Conservation (phyloP, 257 asterid species). For the Cruciata laevipes region DNA sequence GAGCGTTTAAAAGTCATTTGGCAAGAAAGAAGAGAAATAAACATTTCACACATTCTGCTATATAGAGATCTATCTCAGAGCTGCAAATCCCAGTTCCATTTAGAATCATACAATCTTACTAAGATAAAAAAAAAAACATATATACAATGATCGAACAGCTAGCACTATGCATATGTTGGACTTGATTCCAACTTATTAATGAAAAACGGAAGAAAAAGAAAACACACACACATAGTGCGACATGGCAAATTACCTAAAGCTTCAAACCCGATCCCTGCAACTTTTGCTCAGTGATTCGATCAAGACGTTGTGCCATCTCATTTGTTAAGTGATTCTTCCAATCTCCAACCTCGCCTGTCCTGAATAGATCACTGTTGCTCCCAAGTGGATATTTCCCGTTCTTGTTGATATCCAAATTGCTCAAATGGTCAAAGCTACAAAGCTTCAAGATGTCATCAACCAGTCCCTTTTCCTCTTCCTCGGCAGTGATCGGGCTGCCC, state of each 20-base stretch:
- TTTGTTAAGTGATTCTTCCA: neutral
- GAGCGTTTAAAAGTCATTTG: too few species aligned
- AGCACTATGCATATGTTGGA: too few species aligned
- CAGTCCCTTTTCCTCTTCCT: neutral
- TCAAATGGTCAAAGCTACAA: neutral
- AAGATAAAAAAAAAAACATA: too few species aligned
- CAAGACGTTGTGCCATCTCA: neutral
- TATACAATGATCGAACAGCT: too few species aligned
- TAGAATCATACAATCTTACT: too few species aligned
- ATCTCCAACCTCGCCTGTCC: neutral
- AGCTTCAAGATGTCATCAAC: neutral
- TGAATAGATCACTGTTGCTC: neutral
- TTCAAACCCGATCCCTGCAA: neutral
- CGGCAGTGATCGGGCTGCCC: neutral
- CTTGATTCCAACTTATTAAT: too few species aligned
- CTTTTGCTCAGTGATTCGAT: neutral
- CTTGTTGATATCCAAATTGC: neutral
- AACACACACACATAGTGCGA: neutral
- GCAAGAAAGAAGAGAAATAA: too few species aligned
- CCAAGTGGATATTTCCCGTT: neutral
- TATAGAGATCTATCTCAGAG: too few species aligned
- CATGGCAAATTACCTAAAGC: neutral
- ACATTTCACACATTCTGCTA: too few species aligned
- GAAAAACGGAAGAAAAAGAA: neutral
- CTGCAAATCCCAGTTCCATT: too few species aligned